A percentile compares a stretch with the other conserved stretches of the same genome.
These are phyloP conservation scores for Diplotaxis tenuifolia DNA, from an alignment of 345 rosid species.

Conservation along the genomic window DNA sequence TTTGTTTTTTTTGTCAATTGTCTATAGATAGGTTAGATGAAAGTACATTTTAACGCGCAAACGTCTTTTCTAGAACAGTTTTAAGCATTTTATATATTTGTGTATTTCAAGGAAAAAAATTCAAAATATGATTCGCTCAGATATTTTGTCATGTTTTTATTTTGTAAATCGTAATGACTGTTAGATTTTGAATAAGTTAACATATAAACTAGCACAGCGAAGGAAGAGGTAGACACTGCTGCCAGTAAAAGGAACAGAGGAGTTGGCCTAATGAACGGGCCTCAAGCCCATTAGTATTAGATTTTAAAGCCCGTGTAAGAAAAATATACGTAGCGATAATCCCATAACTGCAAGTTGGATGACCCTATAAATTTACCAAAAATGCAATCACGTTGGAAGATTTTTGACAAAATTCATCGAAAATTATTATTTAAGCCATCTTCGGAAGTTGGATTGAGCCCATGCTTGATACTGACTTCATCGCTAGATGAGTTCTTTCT, in stretches of 20 bases:
- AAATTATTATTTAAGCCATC: neutral
- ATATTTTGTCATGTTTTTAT: neutral
- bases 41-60: slow-evolving; percentile 13
- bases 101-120: neutral
- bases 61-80: neutral
- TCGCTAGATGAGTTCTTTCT: neutral
- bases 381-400: neutral
- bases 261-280: neutral
- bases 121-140: neutral
- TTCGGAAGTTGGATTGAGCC: neutral
- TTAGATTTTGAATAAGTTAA: too few species aligned
- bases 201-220: neutral
- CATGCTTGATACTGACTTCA: neutral
- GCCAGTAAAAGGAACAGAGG: neutral
- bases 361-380: neutral
- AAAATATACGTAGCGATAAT: neutral
- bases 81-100: neutral
- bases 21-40: neutral
- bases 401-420: neutral
- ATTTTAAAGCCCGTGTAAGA: neutral
- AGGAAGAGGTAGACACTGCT: neutral
- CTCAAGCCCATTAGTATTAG: slow-evolving; percentile 1
- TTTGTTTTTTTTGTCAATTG: neutral
- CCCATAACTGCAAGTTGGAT: neutral
- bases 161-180: neutral